Percentiles rank a stretch among this genome's conserved stretches.
Conservation (phyloP, 2,329 filamentous ascomycete genomes). For the Pestalotiopsis sp. region DNA sequence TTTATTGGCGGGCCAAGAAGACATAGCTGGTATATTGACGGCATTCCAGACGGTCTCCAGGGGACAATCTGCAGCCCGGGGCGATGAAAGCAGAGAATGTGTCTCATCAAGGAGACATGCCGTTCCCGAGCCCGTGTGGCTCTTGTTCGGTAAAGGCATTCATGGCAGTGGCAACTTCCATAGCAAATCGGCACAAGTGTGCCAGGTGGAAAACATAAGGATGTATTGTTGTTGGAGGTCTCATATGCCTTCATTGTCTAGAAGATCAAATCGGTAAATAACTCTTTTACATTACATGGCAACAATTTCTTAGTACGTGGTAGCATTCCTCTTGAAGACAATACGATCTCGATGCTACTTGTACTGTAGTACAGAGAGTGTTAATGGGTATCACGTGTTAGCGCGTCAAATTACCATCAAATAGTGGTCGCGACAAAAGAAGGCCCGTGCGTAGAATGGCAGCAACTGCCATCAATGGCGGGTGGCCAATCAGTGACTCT, state of each 20-base stretch:
- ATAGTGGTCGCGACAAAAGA: not conserved
- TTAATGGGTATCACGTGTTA: not conserved
- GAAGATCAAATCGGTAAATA: too few species aligned
- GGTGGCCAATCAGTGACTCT: conserved; percentile 5
- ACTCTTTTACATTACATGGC: too few species aligned
- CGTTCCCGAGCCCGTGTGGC: not conserved
- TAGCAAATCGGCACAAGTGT: not conserved
- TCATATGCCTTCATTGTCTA: too few species aligned
- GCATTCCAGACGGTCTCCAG: conserved; percentile 18
- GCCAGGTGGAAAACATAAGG: not conserved
- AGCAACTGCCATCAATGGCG: not conserved
- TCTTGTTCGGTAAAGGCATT: conserved; percentile 3
- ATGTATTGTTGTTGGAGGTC: not conserved
- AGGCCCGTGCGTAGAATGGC: not conserved
- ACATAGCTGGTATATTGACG: conserved; percentile 14
- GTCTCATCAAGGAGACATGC: conserved; percentile 9
- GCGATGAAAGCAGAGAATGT: conserved; percentile 22
- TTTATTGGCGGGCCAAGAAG: conserved; percentile 17
- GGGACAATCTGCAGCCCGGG: not conserved
- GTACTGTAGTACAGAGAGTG: not conserved
- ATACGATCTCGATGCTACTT: not conserved
- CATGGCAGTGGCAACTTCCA: not conserved
- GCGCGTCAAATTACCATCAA: not conserved
- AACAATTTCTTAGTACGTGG: too few species aligned
- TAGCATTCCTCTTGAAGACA: not conserved